phyloP scores from a whole-genome alignment of 2,329 filamentous ascomycete species.

The Diaporthe vaccinii region DNA sequence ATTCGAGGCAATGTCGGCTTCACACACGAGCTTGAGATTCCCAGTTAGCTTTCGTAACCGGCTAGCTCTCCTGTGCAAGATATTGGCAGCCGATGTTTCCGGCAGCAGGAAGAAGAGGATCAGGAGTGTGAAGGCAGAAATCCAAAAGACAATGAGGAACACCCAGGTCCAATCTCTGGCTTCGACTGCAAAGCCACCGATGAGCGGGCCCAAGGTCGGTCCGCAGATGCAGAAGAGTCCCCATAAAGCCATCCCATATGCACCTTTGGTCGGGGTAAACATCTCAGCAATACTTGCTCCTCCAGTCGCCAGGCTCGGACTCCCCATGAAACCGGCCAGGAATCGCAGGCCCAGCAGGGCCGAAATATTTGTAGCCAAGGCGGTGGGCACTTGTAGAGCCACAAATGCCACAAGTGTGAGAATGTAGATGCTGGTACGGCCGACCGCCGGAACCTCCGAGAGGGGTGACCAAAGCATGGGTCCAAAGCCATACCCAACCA shows the following conservation, averaged over 20 bases:
- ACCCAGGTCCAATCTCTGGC: conserved; percentile 73
- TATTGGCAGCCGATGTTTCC: conserved; percentile 68
- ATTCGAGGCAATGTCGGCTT: conserved; percentile 64
- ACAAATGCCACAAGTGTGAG: conserved; percentile 77
- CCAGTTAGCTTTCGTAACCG: conserved; percentile 58
- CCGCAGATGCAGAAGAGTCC: conserved; percentile 60
- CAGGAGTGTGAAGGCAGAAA: conserved; percentile 68
- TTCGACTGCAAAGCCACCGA: conserved; percentile 71
- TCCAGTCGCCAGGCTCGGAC: conserved; percentile 72
- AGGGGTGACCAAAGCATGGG: conserved; percentile 77
- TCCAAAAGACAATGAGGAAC: conserved; percentile 75
- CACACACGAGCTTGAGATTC: conserved; percentile 60
- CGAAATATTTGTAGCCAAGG: conserved; percentile 72
- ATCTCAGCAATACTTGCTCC: conserved; percentile 66
- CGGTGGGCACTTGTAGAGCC: conserved; percentile 74
- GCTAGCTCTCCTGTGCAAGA: conserved; percentile 65
- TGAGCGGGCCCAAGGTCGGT: conserved; percentile 70
- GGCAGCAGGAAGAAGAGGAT: conserved; percentile 73
- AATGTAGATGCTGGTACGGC: conserved; percentile 77
- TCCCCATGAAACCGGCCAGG: conserved; percentile 75
- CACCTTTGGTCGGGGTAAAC: conserved; percentile 68
- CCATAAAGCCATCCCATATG: conserved; percentile 72
- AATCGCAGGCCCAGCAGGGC: conserved; percentile 75
- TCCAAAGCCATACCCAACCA: conserved; percentile 73
- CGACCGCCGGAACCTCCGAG: conserved; percentile 75